phyloP scores from a whole-genome alignment of 768 basidiomycete species.

The Lactifluus volemus region DNA sequence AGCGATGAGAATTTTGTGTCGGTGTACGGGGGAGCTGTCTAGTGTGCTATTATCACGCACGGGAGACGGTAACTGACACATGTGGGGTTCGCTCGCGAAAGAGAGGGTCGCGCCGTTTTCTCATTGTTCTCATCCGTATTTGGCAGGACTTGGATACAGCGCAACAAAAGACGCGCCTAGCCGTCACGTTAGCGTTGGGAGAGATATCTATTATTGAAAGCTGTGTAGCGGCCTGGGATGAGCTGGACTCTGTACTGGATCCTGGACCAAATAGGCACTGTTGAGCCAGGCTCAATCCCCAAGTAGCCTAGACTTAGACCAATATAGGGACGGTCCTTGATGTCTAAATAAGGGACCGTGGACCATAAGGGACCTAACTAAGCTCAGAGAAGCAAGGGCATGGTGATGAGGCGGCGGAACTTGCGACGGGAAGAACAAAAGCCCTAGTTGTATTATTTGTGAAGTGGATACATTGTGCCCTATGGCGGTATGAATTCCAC shows the following conservation, averaged over 20 bases:
- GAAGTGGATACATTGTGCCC: background rate
- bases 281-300: background rate
- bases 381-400: background rate
- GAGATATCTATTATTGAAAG: conserved; percentile 18
- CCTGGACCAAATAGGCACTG: conserved; percentile 1
- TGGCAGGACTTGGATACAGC: conserved; percentile 10
- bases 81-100: background rate
- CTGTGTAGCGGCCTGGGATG: conserved; percentile 15
- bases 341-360: background rate
- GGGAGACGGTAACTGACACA: background rate
- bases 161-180: conserved; percentile 10
- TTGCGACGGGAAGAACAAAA: conserved; percentile 7
- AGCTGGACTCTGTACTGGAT: background rate
- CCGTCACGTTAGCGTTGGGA: conserved; percentile 15
- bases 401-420: conserved; percentile 16
- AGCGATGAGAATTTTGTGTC: conserved; percentile 3
- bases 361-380: conserved; percentile 7
- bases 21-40: background rate
- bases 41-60: conserved; percentile 7
- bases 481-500: background rate
- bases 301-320: background rate
- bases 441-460: background rate
- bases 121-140: conserved; percentile 17
- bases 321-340: conserved; percentile 5
- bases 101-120: background rate